Base-by-base conservation (phyloP, 345 rosid genomes). In the Excoecaria cochinchinensis region DNA sequence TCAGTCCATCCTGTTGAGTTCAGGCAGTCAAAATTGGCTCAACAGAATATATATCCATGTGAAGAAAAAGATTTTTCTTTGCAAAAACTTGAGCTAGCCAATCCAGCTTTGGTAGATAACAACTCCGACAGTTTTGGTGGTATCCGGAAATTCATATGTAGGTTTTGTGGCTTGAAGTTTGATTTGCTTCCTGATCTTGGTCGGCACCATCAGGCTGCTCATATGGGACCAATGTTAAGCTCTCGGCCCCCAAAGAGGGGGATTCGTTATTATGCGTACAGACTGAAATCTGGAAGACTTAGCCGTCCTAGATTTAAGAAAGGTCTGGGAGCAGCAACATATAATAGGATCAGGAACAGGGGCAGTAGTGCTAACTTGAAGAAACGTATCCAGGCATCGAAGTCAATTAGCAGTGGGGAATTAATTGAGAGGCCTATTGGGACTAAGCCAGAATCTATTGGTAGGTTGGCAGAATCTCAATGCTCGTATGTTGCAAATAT, bases 151-250 rank as follows among this genome's bases (percentile, higher is more conserved):
- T 89, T 86, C 69, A 76, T 87, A 46, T 96, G 99, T 90, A 90
- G 85, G 88, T 92, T 90, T 85, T 96, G 99, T 65, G 97, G 98
- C 71, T 69, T 89, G 84, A 92, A 90, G 80, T 96, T 96, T 78
- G 93, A 93, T 78, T 88, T 96, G 78, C 87, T 96, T 16, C 98
- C 98, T 55, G 99, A 96, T 89, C 97, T 93, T 55, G 99, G 99
- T 40, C 94, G 98, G 63, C 99, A 96, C 85, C 98, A 96, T 87
- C 99, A 96, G 85, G 98, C 98, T 44, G 97, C 94, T 76, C 99
- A 96, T 82, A 92, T 90, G 98, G 97, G 84, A 62, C 84, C 91
- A 10, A 84, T 81, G 69, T 84, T 81, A 58, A 86, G 81, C 77
- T 83, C 96, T 76, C 90, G 86, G 14, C 90, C 85, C 46, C 83